Base-by-base conservation (phyloP, 441 rosid genomes). In the Arabidopsis hybrid region DNA sequence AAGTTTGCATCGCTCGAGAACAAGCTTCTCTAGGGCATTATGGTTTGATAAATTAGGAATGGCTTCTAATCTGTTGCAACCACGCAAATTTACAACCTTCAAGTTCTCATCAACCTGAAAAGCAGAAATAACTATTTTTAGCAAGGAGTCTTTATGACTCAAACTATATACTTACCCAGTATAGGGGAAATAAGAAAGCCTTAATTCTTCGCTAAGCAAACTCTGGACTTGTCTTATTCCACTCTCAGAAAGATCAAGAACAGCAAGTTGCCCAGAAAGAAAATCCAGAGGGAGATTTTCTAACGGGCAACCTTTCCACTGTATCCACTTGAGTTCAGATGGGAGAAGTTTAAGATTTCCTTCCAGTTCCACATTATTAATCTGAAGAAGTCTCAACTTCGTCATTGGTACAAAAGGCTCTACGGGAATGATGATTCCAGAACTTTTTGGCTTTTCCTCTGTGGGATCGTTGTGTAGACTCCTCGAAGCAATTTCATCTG, bases 231-330 rank as follows among this genome's bases (percentile, higher is more conserved):
- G 34, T 79, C 67, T 57, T 57, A 88, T 80, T 21, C 71, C 50
- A 85, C 97, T 87, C 13, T 79, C 79, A 6, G 91, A 85, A 76
- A 91, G 91, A 77, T 89, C 88, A 71, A 89, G 91, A 66, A 89
- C 84, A 47, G 88, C 84, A 50, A 89, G 87, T 63, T 85, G 46
- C 17, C 51, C 13, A 40, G 79, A 77, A 63, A 31, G 64, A 68
- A 79, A 80, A 60, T 83, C 78, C 50, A 81, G 67, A 34, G 89
- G 88, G 40, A 91, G 80, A 36, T 53, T 64, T 83, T 79, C 65
- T 80, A 85, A 29, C 3, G 85, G 81, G 67, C 93, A 89, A 31
- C 81, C 81, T 80, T 79, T 87, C 95, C 95, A 89, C 47, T 86
- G 89, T n/a, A 91, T 83, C 89, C 97, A 91, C 74, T 79, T 85